Conservation (phyloP, 306 rosid species). For the Hippophae gyantsensis region DNA sequence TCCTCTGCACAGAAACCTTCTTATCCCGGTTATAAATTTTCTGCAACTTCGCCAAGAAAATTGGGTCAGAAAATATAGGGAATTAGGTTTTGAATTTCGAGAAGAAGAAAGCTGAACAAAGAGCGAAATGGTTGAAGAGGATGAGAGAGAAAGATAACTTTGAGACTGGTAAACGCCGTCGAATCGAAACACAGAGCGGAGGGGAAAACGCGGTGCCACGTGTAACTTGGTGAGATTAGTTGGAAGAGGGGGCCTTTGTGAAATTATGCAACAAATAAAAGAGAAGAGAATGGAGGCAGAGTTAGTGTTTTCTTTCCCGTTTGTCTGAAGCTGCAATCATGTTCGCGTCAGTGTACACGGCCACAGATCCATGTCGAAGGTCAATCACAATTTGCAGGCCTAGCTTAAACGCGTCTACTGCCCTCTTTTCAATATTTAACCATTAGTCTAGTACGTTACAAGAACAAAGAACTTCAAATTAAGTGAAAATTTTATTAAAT, state of each 20-base stretch:
- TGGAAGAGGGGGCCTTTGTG: background rate
- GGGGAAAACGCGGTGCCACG: slow-evolving; percentile 66
- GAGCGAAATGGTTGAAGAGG: slow-evolving; percentile 4
- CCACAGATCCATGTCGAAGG: too few species aligned
- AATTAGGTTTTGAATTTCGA: background rate
- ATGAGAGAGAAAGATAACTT: slow-evolving; percentile 11
- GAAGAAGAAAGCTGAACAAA: slow-evolving; percentile 1
- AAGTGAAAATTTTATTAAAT: too few species aligned
- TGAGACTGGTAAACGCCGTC: slow-evolving; percentile 66
- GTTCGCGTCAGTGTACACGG: too few species aligned
- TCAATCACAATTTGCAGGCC: too few species aligned
- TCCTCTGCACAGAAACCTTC: background rate
- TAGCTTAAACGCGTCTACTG: too few species aligned
- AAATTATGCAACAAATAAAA: too few species aligned
- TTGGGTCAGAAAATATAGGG: slow-evolving; percentile 1
- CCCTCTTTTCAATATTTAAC: too few species aligned
- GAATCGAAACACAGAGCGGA: slow-evolving; percentile 5
- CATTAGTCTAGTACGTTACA: too few species aligned
- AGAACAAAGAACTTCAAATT: too few species aligned
- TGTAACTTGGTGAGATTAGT: slow-evolving; percentile 4
- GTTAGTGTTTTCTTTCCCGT: too few species aligned
- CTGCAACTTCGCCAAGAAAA: slow-evolving; percentile 4
- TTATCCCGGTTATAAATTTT: background rate
- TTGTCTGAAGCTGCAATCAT: too few species aligned
- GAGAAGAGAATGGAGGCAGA: too few species aligned